Conservation (phyloP, 2,329 filamentous ascomycete genomes). For the Allantophomopsis lycopodina region DNA sequence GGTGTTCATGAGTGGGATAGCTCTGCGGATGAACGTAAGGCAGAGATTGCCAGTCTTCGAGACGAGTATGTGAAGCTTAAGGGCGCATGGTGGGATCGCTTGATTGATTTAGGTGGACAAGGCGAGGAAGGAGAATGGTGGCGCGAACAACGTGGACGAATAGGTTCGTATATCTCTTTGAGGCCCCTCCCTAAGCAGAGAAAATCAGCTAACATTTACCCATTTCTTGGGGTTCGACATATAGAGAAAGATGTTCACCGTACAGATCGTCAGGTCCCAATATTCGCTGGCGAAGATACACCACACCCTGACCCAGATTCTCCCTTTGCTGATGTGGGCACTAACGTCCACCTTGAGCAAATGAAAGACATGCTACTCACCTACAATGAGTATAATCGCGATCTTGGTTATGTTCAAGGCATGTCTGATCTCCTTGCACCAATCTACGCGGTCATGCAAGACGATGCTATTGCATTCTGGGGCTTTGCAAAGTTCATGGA, state of each 20-base stretch:
- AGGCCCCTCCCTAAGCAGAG: slow-evolving; percentile 3
- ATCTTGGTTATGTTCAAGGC: slow-evolving; percentile 92
- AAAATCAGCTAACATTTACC: slow-evolving; percentile 21
- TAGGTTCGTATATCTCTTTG: slow-evolving; percentile 50
- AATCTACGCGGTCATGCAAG: slow-evolving; percentile 93
- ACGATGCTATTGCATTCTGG: slow-evolving; percentile 96
- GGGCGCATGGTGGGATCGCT: slow-evolving; percentile 88
- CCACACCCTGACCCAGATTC: slow-evolving; percentile 94
- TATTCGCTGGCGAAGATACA: slow-evolving; percentile 92
- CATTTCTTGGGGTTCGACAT: slow-evolving; percentile 33
- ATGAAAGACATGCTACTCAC: slow-evolving; percentile 99
- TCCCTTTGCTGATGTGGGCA: slow-evolving; percentile 83
- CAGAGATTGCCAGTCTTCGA: slow-evolving; percentile 68
- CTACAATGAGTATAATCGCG: slow-evolving; percentile 95
- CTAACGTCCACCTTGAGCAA: slow-evolving; percentile 95
- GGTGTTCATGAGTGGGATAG: slow-evolving; percentile 92
- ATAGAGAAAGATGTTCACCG: slow-evolving; percentile 97
- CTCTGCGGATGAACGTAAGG: slow-evolving; percentile 70
- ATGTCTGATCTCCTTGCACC: slow-evolving; percentile 96
- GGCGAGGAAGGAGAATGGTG: slow-evolving; percentile 86
- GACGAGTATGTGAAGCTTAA: slow-evolving; percentile 94
- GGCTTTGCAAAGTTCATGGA: slow-evolving; percentile 94
- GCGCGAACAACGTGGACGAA: slow-evolving; percentile 85
- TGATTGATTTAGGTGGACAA: slow-evolving; percentile 69
- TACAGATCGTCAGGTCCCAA: slow-evolving; percentile 86